phyloP scores from a whole-genome alignment of 805 yeast genomes.

The Ogataea ramenticola region DNA sequence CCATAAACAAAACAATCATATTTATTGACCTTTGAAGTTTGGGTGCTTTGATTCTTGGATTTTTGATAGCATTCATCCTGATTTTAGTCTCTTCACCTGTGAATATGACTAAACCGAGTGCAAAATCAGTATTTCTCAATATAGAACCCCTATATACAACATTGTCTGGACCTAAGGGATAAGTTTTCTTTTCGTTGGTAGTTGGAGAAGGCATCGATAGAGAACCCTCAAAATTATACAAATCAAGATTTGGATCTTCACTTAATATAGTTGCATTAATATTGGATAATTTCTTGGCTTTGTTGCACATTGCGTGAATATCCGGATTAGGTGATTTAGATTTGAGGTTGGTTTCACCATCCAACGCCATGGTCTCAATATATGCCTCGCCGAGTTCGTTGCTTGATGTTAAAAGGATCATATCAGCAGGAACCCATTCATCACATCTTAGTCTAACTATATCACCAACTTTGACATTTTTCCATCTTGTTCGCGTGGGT shows the following conservation, averaged over 20 bases:
- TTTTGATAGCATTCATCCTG: slow-evolving; percentile 87
- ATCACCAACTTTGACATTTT: slow-evolving; percentile 81
- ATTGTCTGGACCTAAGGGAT: slow-evolving; percentile 72
- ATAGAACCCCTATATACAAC: slow-evolving; percentile 89
- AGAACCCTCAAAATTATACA: slow-evolving; percentile 87
- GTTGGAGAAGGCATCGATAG: slow-evolving; percentile 28
- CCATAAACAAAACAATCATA: slow-evolving; percentile 82
- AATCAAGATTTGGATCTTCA: slow-evolving; percentile 89
- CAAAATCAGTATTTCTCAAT: slow-evolving; percentile 70
- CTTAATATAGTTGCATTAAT: slow-evolving; percentile 50
- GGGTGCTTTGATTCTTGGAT: slow-evolving; percentile 91
- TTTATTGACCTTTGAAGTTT: slow-evolving; percentile 80
- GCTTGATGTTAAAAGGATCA: slow-evolving; percentile 62
- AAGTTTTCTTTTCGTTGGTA: slow-evolving; percentile 23
- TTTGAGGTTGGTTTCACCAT: slow-evolving; percentile 94
- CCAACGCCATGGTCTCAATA: slow-evolving; percentile 94
- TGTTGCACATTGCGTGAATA: slow-evolving; percentile 42
- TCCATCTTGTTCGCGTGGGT: slow-evolving; percentile 47
- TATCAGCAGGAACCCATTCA: slow-evolving; percentile 94
- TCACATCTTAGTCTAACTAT: slow-evolving; percentile 63
- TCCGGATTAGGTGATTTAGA: slow-evolving; percentile 62
- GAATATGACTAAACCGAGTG: slow-evolving; percentile 78
- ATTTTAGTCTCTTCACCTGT: slow-evolving; percentile 96
- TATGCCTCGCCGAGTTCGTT: slow-evolving; percentile 59
- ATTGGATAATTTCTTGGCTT: slow-evolving; percentile 42